Evolutionary conservation across 2,329 filamentous ascomycete species (phyloP).

Genomic region (Orbilia blumenaviensis): DNA sequence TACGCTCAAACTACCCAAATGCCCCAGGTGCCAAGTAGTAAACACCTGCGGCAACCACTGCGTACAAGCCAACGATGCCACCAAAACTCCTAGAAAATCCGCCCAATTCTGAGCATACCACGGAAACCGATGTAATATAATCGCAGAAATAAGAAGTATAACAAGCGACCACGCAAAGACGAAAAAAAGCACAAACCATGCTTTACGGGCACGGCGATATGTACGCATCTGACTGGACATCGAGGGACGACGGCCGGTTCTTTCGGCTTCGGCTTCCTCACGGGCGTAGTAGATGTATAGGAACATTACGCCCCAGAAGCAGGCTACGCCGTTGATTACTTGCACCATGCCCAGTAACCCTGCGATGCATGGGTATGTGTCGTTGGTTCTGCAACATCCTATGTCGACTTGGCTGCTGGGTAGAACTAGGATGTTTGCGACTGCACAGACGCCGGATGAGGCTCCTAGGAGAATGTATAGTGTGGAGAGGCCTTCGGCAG

Average conservation of each 20-base stretch:
- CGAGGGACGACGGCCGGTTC: constrained; percentile 56
- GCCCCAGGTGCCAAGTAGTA: constrained; percentile 52
- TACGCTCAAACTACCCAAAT: constrained; percentile 55
- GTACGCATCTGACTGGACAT: constrained; percentile 57
- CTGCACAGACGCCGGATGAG: constrained; percentile 33
- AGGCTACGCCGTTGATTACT: constrained; percentile 55
- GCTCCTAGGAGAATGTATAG: constrained; percentile 45
- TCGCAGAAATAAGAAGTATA: constrained; percentile 52
- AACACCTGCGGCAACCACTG: constrained; percentile 55
- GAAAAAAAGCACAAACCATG: constrained; percentile 55
- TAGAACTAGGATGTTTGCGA: constrained; percentile 54
- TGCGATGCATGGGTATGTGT: constrained; percentile 54
- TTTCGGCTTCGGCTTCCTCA: constrained; percentile 58
- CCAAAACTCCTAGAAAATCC: constrained; percentile 53
- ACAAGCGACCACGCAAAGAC: constrained; percentile 52
- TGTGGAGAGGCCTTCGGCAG: constrained; percentile 40
- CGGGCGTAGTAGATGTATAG: constrained; percentile 58
- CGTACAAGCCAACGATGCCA: constrained; percentile 55
- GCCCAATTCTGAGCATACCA: constrained; percentile 55
- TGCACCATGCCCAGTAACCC: constrained; percentile 55
- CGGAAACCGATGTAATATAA: constrained; percentile 50
- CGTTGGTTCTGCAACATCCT: constrained; percentile 54
- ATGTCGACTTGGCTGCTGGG: constrained; percentile 56
- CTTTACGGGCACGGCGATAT: constrained; percentile 57
- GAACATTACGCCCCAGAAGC: constrained; percentile 56